These are phyloP conservation scores for Diaporthe sp. DNA, from an alignment of 2,329 filamentous ascomycete species.

Conservation along the genomic window DNA sequence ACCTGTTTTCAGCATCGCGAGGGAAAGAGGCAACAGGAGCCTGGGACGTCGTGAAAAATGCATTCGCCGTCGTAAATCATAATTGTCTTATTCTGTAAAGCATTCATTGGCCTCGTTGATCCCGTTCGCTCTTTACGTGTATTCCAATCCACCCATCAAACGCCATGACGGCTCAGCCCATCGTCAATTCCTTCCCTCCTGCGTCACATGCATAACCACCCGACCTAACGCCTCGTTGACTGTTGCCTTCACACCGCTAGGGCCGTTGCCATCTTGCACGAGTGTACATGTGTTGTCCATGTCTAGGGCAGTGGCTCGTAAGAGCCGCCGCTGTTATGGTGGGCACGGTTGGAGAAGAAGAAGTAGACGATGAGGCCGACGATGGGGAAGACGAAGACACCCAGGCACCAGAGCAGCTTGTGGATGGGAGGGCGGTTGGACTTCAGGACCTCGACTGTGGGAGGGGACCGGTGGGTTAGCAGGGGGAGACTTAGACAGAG, in stretches of 20 bases:
- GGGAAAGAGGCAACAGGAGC: neutral
- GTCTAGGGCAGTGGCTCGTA: conserved; percentile 64
- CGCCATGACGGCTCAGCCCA: neutral
- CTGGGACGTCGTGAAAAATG: neutral
- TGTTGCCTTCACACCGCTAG: neutral
- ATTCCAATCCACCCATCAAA: neutral
- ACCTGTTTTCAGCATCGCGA: neutral
- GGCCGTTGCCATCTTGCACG: no score
- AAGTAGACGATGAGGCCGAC: conserved; percentile 74
- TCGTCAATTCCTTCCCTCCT: neutral
- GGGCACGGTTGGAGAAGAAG: conserved; percentile 73
- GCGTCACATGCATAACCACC: no score
- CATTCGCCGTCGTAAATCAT: neutral
- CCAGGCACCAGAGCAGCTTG: conserved; percentile 74
- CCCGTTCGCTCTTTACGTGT: neutral
- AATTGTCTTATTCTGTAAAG: neutral
- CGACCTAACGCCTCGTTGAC: neutral
- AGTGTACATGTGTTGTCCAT: neutral
- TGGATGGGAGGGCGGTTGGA: conserved; percentile 69
- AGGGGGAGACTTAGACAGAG: neutral
- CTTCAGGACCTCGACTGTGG: conserved; percentile 73
- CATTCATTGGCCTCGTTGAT: neutral
- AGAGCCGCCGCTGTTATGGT: conserved; percentile 65
- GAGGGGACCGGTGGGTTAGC: neutral
- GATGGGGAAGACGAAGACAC: conserved; percentile 76